Evolutionary conservation across 2,329 filamentous ascomycete species (phyloP).

Genomic region (Aspergillus proliferans): DNA sequence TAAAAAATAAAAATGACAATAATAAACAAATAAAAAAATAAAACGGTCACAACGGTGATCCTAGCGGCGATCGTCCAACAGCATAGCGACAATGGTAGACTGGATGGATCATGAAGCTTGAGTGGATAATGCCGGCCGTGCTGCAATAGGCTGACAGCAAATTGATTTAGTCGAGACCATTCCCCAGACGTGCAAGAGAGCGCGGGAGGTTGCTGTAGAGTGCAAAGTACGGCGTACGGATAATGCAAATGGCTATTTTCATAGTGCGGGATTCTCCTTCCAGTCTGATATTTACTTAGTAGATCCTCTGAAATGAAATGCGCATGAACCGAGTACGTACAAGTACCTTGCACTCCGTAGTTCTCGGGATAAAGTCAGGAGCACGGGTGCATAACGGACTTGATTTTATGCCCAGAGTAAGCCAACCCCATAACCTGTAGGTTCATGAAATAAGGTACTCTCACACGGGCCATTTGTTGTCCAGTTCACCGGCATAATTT

Average conservation of each 20-base stretch:
- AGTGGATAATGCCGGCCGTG: conserved; percentile 12
- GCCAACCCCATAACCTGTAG: conserved; percentile 1
- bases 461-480: not conserved
- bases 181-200: conserved; percentile 2
- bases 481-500: conserved; percentile 5
- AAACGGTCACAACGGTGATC: conserved; percentile 19
- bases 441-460: not conserved
- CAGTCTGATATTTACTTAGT: not conserved
- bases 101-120: conserved; percentile 17
- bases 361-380: not conserved
- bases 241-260: not conserved
- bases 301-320: too few species aligned
- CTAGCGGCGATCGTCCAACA: conserved; percentile 26
- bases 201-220: not conserved
- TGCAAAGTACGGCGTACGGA: not conserved
- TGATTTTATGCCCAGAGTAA: not conserved
- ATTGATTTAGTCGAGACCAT: conserved; percentile 12
- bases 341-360: not conserved
- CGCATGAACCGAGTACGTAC: too few species aligned
- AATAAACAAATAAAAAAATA: too few species aligned
- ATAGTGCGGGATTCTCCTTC: not conserved
- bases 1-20: conserved; percentile 2
- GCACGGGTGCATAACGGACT: not conserved
- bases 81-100: conserved; percentile 6
- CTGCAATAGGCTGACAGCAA: conserved; percentile 7